phyloP scores from a whole-genome alignment of 129 eudicot genomes.

The Artemisia argyi region DNA sequence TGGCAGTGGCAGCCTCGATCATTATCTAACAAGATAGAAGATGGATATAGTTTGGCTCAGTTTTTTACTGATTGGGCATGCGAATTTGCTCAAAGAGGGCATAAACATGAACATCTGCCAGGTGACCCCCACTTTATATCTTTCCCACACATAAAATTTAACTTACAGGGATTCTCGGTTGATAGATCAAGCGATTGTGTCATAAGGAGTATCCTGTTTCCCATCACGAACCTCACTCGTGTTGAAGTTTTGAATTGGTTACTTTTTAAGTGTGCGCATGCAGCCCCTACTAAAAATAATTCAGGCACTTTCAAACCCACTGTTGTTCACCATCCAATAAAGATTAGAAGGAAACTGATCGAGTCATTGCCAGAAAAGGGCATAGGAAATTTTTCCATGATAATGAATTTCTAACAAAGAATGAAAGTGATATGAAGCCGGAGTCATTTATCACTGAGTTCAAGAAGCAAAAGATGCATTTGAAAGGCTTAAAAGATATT shows the following conservation, averaged over 20 bases:
- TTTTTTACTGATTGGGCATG: too few species aligned
- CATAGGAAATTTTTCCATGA: neutral
- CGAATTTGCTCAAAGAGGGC: neutral
- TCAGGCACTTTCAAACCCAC: neutral
- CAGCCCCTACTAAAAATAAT: neutral
- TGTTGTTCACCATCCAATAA: neutral
- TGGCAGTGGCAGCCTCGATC: too few species aligned
- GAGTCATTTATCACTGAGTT: neutral
- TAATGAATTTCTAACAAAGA: neutral
- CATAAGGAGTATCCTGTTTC: neutral
- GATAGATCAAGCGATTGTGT: neutral
- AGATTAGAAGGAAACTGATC: neutral
- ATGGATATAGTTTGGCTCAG: too few species aligned
- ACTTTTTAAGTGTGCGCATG: neutral
- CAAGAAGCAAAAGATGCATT: too few species aligned
- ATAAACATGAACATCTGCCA: neutral
- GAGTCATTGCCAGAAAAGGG: neutral
- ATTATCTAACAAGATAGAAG: too few species aligned
- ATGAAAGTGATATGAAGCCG: neutral
- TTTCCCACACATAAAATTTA: neutral
- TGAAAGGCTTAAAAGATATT: too few species aligned
- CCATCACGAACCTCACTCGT: constrained; percentile 4
- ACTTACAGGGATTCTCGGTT: neutral
- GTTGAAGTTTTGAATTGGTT: neutral
- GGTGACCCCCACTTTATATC: neutral